Conservation (phyloP, 2,329 filamentous ascomycete species). For the Monilinia vaccinii-corymbosi region DNA sequence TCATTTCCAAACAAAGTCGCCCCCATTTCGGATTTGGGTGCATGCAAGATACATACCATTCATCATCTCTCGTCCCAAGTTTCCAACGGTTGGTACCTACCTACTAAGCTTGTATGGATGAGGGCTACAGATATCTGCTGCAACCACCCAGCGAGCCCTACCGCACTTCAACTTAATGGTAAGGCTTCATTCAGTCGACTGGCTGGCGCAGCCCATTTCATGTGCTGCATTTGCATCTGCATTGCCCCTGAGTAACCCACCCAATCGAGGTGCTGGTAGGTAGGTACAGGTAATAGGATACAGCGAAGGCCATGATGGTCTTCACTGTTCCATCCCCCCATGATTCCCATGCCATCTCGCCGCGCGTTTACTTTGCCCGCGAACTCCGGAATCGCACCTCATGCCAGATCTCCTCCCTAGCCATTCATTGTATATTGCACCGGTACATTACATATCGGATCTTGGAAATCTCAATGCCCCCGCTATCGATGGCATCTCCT, state of each 20-base stretch:
- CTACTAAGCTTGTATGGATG: not conserved
- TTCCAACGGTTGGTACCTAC: slow-evolving; percentile 7
- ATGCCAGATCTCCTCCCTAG: not conserved
- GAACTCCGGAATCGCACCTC: not conserved
- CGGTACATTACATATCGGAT: slow-evolving; percentile 1
- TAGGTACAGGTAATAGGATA: not conserved
- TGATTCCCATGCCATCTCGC: not conserved
- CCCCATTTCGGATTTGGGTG: slow-evolving; percentile 1
- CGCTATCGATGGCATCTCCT: slow-evolving; percentile 2
- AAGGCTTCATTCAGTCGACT: slow-evolving; percentile 2
- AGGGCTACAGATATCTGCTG: not conserved
- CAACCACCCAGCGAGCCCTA: not conserved
- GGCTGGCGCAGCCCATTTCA: slow-evolving; percentile 1
- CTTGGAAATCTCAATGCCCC: not conserved
- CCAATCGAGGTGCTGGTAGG: not conserved
- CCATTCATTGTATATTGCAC: not conserved
- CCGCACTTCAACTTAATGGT: slow-evolving; percentile 1
- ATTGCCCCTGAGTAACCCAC: slow-evolving; percentile 4
- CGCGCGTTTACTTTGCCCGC: not conserved
- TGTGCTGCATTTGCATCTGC: slow-evolving; percentile 5
- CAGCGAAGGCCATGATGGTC: not conserved
- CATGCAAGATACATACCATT: not conserved
- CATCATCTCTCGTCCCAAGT: slow-evolving; percentile 2
- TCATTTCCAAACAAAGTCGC: not conserved
- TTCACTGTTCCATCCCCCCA: not conserved